Percentiles rank a stretch among this genome's conserved stretches.
These are phyloP conservation scores for Globisporangium parvum DNA, from an alignment of 352 stramenopile species.

Conservation along the genomic window DNA sequence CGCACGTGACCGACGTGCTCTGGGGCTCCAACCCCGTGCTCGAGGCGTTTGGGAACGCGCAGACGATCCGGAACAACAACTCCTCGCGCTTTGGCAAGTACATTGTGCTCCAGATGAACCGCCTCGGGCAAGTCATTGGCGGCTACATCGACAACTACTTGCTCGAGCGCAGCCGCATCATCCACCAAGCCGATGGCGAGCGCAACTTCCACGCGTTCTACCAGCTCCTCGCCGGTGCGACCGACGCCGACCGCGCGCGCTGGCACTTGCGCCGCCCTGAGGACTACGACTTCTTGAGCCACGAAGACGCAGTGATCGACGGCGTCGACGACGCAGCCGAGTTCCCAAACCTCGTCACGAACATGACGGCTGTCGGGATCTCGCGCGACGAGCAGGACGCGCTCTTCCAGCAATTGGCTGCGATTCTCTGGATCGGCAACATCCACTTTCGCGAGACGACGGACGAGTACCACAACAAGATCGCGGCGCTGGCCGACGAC, in stretches of 20 bases:
- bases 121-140: slow-evolving; percentile 70
- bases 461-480: slow-evolving; percentile 71
- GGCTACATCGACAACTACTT: slow-evolving; percentile 88
- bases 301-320: slow-evolving; percentile 62
- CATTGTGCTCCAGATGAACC: slow-evolving; percentile 84
- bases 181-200: slow-evolving; percentile 81
- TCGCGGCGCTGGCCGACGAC: slow-evolving; percentile 52
- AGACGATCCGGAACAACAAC: slow-evolving; percentile 89
- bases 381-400: slow-evolving; percentile 55
- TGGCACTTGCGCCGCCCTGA: slow-evolving; percentile 50
- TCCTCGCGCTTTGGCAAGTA: slow-evolving; percentile 84
- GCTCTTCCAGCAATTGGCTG: slow-evolving; percentile 75
- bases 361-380: slow-evolving; percentile 70
- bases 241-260: slow-evolving; percentile 32
- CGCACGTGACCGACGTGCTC: slow-evolving; percentile 66
- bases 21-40: slow-evolving; percentile 81
- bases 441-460: slow-evolving; percentile 71
- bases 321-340: slow-evolving; percentile 72
- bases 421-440: slow-evolving; percentile 84
- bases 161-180: slow-evolving; percentile 89
- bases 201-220: slow-evolving; percentile 95
- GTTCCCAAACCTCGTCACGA: slow-evolving; percentile 48
- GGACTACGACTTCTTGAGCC: slow-evolving; percentile 64
- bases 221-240: slow-evolving; percentile 80
- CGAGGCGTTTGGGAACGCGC: slow-evolving; percentile 80